Conservation (phyloP, 2,329 filamentous ascomycete species). For the Harringtonia aguacate region DNA sequence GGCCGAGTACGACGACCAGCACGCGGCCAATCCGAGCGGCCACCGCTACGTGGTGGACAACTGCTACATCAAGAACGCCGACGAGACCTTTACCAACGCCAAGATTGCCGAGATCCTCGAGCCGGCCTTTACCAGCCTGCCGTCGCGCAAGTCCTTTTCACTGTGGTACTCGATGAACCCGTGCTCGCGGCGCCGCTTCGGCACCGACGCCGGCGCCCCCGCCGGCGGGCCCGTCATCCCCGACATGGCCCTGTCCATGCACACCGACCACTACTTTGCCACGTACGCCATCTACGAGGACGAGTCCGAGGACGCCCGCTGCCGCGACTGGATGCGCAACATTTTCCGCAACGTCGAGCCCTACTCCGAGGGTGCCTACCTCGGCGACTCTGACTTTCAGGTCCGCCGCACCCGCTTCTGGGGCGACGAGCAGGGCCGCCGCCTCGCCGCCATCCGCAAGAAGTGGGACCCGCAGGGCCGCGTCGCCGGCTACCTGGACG, state of each 20-base stretch:
- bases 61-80: slow-evolving; percentile 35
- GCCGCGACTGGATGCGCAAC: slow-evolving; percentile 30
- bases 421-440: slow-evolving; percentile 21
- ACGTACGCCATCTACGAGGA: slow-evolving; percentile 40
- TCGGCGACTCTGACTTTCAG: slow-evolving; percentile 45
- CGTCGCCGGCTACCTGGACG: slow-evolving; percentile 9
- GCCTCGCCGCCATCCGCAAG: slow-evolving; percentile 6
- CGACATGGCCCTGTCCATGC: slow-evolving; percentile 43
- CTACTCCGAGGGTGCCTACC: slow-evolving; percentile 36
- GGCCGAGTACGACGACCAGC: slow-evolving; percentile 31
- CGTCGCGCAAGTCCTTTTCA: slow-evolving; percentile 30
- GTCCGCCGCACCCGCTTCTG: slow-evolving; percentile 35
- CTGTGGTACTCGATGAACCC: slow-evolving; percentile 43
- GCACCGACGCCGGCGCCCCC: slow-evolving; percentile 11
- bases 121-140: slow-evolving; percentile 34
- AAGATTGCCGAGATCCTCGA: slow-evolving; percentile 22
- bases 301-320: slow-evolving; percentile 30
- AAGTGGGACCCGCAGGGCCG: slow-evolving; percentile 8
- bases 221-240: not conserved
- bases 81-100: slow-evolving; percentile 20
- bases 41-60: slow-evolving; percentile 41
- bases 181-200: slow-evolving; percentile 26
- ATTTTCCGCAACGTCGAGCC: slow-evolving; percentile 27
- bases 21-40: slow-evolving; percentile 31
- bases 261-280: slow-evolving; percentile 45